A percentile compares a stretch with the other conserved stretches of the same genome.
phyloP scores from a whole-genome alignment of 495 filamentous ascomycete genomes.

The Sabuloglossum arenarium region DNA sequence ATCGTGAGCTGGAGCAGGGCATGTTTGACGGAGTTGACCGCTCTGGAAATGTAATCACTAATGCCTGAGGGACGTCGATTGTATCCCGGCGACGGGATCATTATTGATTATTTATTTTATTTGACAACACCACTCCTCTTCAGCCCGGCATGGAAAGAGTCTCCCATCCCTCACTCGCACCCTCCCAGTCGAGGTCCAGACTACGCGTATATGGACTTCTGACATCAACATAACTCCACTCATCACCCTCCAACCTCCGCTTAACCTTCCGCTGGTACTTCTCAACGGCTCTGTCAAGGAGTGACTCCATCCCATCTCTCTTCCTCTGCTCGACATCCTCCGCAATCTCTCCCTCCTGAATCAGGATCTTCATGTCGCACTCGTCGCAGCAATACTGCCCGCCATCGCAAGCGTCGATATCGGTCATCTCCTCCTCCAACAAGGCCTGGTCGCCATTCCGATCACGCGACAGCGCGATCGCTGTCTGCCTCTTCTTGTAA shows the following conservation, averaged over 20 bases:
- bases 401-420: neutral
- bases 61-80: too few relatives aligned
- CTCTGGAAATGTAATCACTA: neutral
- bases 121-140: neutral
- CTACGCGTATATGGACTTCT: neutral
- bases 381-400: neutral
- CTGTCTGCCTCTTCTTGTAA: neutral
- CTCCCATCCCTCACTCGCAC: neutral
- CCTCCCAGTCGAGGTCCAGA: neutral
- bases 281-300: neutral
- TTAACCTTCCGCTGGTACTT: neutral
- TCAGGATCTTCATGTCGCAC: neutral
- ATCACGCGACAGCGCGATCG: neutral
- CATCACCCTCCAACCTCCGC: neutral
- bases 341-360: neutral
- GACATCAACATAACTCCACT: neutral
- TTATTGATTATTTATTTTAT: neutral
- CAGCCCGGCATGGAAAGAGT: neutral
- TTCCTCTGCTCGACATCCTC: neutral
- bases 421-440: neutral
- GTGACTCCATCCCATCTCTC: neutral
- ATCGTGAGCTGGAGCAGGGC: neutral
- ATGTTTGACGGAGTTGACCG: slow-evolving; percentile 5
- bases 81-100: too few relatives aligned
- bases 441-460: neutral